Percentiles rank a stretch among this genome's conserved stretches.
phyloP scores from a whole-genome alignment of 2,329 filamentous ascomycete species.

The Botrytis porri region DNA sequence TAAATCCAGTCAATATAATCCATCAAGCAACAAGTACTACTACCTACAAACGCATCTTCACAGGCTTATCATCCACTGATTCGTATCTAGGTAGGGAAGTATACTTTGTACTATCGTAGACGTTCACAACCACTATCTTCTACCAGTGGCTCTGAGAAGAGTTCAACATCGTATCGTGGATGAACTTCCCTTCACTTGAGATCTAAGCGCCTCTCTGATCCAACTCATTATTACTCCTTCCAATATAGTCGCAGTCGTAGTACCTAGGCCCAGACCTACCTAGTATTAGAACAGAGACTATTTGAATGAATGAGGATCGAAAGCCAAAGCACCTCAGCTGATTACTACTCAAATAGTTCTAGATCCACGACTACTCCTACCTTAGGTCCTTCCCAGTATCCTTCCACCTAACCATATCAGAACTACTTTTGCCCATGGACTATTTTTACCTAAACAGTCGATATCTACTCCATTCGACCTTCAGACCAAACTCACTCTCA shows the following conservation, averaged over 20 bases:
- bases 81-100: no score
- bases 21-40: no score
- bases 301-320: background rate
- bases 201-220: background rate
- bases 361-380: background rate
- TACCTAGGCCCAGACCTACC: background rate
- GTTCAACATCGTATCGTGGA: background rate
- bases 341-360: background rate
- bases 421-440: background rate
- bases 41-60: no score
- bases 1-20: no score
- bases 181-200: background rate
- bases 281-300: background rate
- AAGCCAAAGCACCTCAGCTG: background rate
- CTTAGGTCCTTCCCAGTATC: background rate
- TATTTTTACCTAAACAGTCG: background rate
- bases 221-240: background rate
- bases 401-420: background rate
- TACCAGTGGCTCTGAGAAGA: background rate
- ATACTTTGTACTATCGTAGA: background rate
- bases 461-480: background rate
- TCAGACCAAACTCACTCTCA: background rate
- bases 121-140: background rate
- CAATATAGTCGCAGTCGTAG: background rate
- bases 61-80: no score